phyloP scores from a whole-genome alignment of 768 basidiomycete species.

The Termitomyces sp. region DNA sequence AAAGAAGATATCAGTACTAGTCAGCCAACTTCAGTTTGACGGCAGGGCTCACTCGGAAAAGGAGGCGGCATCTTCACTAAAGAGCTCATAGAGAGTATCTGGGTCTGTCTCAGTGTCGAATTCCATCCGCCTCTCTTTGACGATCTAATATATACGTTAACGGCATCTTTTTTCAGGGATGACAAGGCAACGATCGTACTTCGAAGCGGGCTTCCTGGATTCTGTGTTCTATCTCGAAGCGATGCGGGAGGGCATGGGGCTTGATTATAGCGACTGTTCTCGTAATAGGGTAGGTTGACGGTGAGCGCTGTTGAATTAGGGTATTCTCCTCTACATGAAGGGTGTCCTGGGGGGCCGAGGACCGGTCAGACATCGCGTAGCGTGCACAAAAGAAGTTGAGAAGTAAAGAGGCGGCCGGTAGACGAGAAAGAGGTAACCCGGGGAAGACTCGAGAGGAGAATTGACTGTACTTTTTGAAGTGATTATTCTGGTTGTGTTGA shows the following conservation, averaged over 20 bases:
- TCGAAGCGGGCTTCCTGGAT: conserved; percentile 84
- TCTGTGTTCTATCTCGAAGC: conserved; percentile 78
- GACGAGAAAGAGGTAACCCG: neutral
- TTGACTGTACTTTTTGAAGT: neutral
- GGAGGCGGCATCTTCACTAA: conserved; percentile 72
- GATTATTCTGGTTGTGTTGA: conserved; percentile 10
- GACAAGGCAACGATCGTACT: conserved; percentile 39
- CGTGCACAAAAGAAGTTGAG: neutral
- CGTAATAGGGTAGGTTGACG: conserved; percentile 28
- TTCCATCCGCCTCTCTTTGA: conserved; percentile 88
- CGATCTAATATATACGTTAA: conserved; percentile 49
- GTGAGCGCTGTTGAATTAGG: conserved; percentile 13
- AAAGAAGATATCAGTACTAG: conserved; percentile 8
- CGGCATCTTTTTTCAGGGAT: conserved; percentile 13
- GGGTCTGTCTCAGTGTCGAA: conserved; percentile 84
- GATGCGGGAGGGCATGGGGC: conserved; percentile 65
- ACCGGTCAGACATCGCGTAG: conserved; percentile 16
- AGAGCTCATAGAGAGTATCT: conserved; percentile 75
- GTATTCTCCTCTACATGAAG: conserved; percentile 23
- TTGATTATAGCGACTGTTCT: conserved; percentile 87
- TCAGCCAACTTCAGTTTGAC: neutral
- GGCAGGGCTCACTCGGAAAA: conserved; percentile 64
- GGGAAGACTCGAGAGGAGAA: neutral
- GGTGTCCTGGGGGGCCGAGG: conserved; percentile 23
- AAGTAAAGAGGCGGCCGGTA: neutral